A percentile compares a stretch with the other conserved stretches of the same genome.
phyloP scores from a whole-genome alignment of 2,329 filamentous ascomycete genomes.

The Fusarium dimerum region DNA sequence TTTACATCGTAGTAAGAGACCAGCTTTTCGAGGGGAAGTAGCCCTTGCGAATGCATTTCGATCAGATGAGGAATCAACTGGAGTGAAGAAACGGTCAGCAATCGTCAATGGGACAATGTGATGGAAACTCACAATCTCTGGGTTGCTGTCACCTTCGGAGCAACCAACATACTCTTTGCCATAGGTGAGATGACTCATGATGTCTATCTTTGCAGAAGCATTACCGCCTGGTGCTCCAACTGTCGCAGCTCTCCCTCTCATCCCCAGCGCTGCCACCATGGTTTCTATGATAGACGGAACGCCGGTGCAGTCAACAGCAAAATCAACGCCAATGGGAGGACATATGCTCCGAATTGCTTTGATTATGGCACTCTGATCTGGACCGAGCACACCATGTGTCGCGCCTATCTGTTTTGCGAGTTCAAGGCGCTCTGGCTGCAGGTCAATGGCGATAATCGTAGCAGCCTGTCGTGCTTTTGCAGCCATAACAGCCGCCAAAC shows the following conservation, averaged over 20 bases:
- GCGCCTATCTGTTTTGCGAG: constrained; percentile 13
- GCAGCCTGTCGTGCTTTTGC: constrained; percentile 1
- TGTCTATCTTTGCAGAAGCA: constrained; percentile 4
- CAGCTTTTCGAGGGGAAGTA: too few relatives aligned
- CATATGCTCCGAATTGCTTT: neutral
- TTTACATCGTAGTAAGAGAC: too few relatives aligned
- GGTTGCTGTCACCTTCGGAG: constrained; percentile 11
- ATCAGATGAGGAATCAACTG: too few relatives aligned
- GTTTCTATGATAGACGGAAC: constrained; percentile 10
- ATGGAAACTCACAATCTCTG: neutral
- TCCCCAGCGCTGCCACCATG: constrained; percentile 7
- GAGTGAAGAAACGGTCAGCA: too few relatives aligned
- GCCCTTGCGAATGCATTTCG: too few relatives aligned
- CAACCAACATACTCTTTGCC: constrained; percentile 18
- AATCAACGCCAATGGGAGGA: constrained; percentile 9
- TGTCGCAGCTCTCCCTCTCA: constrained; percentile 10
- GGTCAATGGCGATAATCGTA: constrained; percentile 11
- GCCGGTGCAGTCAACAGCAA: constrained; percentile 19
- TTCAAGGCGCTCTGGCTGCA: constrained; percentile 2
- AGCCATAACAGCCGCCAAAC: constrained; percentile 16
- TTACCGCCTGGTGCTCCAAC: constrained; percentile 8
- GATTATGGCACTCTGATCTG: neutral
- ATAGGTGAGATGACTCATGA: constrained; percentile 9
- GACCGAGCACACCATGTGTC: constrained; percentile 1
- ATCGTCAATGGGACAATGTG: too few relatives aligned